Base-by-base conservation (phyloP, 2,329 filamentous ascomycete species). In the Colletotrichum endophyticum region DNA sequence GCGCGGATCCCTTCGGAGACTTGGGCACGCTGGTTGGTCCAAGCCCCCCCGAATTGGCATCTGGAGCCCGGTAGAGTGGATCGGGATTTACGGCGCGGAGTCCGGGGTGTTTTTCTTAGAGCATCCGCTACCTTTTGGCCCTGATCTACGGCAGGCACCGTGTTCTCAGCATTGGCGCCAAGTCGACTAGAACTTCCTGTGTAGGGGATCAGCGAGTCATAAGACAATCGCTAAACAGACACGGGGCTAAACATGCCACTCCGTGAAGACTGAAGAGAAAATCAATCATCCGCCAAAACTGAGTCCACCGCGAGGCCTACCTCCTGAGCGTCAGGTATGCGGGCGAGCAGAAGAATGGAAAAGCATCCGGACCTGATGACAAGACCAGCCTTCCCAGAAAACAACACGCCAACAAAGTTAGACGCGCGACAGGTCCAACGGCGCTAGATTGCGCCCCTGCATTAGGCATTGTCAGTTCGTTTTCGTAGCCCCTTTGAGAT, bases 131-230 rank as follows among this genome's bases (percentile, higher is more conserved):
- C 44, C 32, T 19, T 44, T 53, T 15, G 62, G n/a, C 25, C 30
- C n/a, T 62, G 68, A 64, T 59, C 39, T 30, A 53, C n/a, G 25
- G 34, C 34, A 39, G 30, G 16, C 36, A 44, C 59, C 30, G 25
- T 27, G 22, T 63, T 15, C 30, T 30, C 16, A 44, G 25, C 34
- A 49, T 30, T 32, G 66, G 30, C 59, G 63, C 56, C 73, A 64
- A 76, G 73, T 56, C 63, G 63, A 73, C 44, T 44, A 64, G 12
- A 28, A 44, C 44, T 64, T 28, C 73, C 70, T 13, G n/a, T 28
- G 39, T n/a, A 28, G 39, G 64, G 28, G 63, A 73, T 69, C 57
- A 57, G 49, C 70, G 63, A 73, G 70, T 73, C 73, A 44, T 28
- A 49, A 28, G 56, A 30, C 34, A 28, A 68, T 73, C 56, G n/a